These are phyloP conservation scores for Acanthamoeba culbertsoni DNA, from an alignment of 208 protist species.

Conservation along the genomic window DNA sequence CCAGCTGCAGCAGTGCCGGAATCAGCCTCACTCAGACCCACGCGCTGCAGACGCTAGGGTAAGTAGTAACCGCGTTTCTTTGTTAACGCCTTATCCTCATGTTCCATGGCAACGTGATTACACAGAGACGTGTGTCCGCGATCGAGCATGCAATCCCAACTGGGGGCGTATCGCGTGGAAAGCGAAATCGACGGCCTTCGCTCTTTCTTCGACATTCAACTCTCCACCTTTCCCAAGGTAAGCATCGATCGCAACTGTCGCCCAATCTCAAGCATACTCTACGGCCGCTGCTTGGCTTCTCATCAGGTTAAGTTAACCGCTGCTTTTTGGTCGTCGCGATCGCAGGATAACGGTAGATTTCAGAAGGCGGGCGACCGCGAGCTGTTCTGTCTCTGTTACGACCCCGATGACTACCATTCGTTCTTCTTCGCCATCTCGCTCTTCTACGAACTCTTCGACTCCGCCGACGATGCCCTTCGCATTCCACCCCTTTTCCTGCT, in stretches of 20 bases:
- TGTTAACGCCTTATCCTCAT: not conserved
- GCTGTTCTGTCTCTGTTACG: constrained; percentile 36
- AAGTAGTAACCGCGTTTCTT: not conserved
- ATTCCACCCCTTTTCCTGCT: constrained; percentile 6
- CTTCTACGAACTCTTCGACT: constrained; percentile 29
- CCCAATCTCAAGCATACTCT: too few relatives aligned
- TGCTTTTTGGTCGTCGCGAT: not conserved
- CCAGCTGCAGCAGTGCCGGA: not conserved
- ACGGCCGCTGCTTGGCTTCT: too few relatives aligned
- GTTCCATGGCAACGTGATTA: not conserved
- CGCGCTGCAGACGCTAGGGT: not conserved
- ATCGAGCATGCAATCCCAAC: not conserved
- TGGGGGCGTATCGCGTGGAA: not conserved
- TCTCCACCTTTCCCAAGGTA: not conserved
- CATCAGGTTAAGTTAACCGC: too few relatives aligned
- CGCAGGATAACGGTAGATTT: not conserved
- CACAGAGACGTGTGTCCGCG: not conserved
- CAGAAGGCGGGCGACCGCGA: not conserved
- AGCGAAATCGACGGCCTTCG: not conserved
- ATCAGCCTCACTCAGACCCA: not conserved
- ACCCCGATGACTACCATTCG: not conserved
- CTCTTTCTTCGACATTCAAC: constrained; percentile 5
- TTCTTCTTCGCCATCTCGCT: constrained; percentile 37
- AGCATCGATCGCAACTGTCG: not conserved
- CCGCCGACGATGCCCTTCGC: not conserved